Evolutionary conservation across 352 stramenopile genomes (phyloP), one percentile per base, ranked within the genome.

Genomic region (Pythium plurisporium): DNA sequence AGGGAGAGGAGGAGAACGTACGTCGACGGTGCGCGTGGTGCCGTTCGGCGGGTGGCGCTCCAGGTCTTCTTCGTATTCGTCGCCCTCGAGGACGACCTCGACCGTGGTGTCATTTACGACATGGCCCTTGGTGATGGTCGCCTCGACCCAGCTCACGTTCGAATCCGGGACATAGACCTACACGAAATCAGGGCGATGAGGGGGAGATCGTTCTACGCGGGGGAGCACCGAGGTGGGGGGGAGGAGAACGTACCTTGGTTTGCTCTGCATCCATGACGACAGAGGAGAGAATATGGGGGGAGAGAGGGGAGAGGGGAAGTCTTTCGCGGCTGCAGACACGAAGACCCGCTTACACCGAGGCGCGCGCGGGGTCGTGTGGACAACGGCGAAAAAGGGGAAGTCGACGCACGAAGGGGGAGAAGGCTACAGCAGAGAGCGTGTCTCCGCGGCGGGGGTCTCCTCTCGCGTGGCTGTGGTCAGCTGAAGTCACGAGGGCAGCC

Each of bases 81-180:
- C 83, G 51, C 65, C 79, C 23, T 77, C 76, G 12, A 91, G 67
- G 57, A 91, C 72, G 50, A 95, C 85, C 42, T 91, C 76, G 33
- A 95, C 80, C n/a, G 78, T 89, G 19, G 73, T 73, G 42, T 89
- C 77, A 64, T 85, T 89, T n/a, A 88, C 72, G 19, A 87, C 66
- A 47, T 90, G 79, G 65, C 79, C 76, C 55, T 91, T 91, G 33
- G 84, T 87, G 60, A 95, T 91, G 46, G 74, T 81, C 50, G 81
- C 86, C 55, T 89, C 79, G 42, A 93, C 82, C 82, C 83, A 95
- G 42, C 72, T 84, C 53, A 95, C 82, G 42, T 85, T 72, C 31
- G 67, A 48, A 65, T 95, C 82, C 6, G 79, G 80, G 43, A 95
- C 82, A 72, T 94, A 94, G 50, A 94, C 76, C 82, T 94, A 70